phyloP scores from a whole-genome alignment of 768 basidiomycete genomes.

The Rhodotorula kratochvilovae region DNA sequence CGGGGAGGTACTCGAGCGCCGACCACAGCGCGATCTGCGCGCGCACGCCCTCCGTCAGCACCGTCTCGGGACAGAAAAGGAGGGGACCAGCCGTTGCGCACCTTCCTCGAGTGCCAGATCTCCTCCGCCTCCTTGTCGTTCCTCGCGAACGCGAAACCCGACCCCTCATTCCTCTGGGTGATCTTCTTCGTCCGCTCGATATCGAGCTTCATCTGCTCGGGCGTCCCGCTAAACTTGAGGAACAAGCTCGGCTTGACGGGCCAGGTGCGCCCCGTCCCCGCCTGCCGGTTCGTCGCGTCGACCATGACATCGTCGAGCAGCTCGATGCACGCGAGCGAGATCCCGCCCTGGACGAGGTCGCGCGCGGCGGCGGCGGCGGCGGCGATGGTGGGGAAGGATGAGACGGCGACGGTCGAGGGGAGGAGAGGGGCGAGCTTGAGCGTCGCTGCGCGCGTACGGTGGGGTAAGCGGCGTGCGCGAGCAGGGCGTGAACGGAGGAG shows the following conservation, averaged over 20 bases:
- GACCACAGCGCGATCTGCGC: slow-evolving; percentile 38
- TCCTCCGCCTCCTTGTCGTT: slow-evolving; percentile 83
- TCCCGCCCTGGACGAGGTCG: slow-evolving; percentile 70
- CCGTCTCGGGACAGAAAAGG: too few species aligned
- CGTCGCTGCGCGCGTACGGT: slow-evolving; percentile 55
- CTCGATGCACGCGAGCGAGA: slow-evolving; percentile 78
- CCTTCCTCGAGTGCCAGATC: slow-evolving; percentile 57
- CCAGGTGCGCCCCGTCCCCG: slow-evolving; percentile 18
- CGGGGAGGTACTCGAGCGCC: slow-evolving; percentile 28
- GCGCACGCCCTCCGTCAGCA: too few species aligned
- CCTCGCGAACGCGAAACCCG: slow-evolving; percentile 68
- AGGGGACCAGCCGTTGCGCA: too few species aligned
- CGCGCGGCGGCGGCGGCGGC: slow-evolving; percentile 76
- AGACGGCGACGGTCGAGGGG: slow-evolving; percentile 81
- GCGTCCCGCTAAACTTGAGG: slow-evolving; percentile 86
- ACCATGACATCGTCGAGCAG: slow-evolving; percentile 62
- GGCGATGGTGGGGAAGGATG: slow-evolving; percentile 74
- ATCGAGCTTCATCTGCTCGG: slow-evolving; percentile 58
- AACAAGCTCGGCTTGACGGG: slow-evolving; percentile 57
- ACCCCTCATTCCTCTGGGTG: slow-evolving; percentile 64
- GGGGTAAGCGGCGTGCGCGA: too few species aligned
- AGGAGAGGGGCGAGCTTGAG: slow-evolving; percentile 72
- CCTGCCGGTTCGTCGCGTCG: slow-evolving; percentile 28
- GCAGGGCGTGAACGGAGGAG: neutral
- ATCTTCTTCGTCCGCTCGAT: slow-evolving; percentile 49